phyloP scores from a whole-genome alignment of 192 early-diverging fungal genomes.

The Coemansia sp. region DNA sequence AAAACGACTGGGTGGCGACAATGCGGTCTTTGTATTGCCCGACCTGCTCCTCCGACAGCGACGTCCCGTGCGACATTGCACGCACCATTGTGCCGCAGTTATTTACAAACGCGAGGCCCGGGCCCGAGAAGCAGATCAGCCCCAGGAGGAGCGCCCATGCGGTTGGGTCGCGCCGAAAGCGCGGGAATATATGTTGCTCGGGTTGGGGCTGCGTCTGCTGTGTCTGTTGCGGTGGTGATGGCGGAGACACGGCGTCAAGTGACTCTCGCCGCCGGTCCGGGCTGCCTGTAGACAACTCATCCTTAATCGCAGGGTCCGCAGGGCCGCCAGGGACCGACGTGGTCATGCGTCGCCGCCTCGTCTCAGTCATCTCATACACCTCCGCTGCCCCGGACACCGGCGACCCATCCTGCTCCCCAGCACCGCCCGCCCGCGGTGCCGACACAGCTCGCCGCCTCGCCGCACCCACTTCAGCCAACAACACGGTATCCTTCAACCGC shows the following conservation, averaged over 20 bases:
- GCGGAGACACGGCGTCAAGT: not conserved
- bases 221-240: not conserved
- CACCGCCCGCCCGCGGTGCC: not conserved
- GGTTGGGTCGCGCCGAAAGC: slow-evolving; percentile 27
- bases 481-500: slow-evolving; percentile 9
- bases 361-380: slow-evolving; percentile 35
- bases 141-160: slow-evolving; percentile 45
- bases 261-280: not conserved
- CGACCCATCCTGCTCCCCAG: not conserved
- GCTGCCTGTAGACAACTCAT: not conserved
- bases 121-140: slow-evolving; percentile 45
- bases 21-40: slow-evolving; percentile 48
- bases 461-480: not conserved
- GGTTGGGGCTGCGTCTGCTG: not conserved
- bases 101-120: slow-evolving; percentile 48
- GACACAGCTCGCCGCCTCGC: slow-evolving; percentile 19
- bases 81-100: slow-evolving; percentile 54
- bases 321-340: slow-evolving; percentile 4
- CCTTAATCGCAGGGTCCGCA: not conserved
- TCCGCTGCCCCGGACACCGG: slow-evolving; percentile 1
- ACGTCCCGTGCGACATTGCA: slow-evolving; percentile 29
- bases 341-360: slow-evolving; percentile 39
- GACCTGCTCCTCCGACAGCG: slow-evolving; percentile 28
- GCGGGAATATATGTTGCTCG: slow-evolving; percentile 3
- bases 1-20: slow-evolving; percentile 53